Evolutionary conservation across 2,329 filamentous ascomycete genomes (phyloP), one percentile per base, ranked within the genome.

Genomic region (Aspergillus terreus): DNA sequence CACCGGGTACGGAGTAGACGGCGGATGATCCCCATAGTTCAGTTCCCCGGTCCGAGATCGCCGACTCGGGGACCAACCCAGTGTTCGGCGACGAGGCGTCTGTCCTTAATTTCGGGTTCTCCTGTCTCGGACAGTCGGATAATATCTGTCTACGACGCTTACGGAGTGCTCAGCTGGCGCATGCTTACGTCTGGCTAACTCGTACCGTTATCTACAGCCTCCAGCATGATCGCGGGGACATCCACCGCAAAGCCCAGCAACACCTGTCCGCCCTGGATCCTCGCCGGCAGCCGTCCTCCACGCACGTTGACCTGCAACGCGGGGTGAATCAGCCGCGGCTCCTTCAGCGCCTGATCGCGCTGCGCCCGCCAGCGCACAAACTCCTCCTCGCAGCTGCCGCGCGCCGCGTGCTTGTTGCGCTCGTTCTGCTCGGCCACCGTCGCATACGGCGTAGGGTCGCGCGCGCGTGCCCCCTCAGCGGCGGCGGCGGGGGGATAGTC

Each of bases 401-500:
- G 27, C 15, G 53, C 63, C 2, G 71, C 48, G 55, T 74, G 69
- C 56, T 23, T 61, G 48, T 49, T 57, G 12, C 33, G 3, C n/a
- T 47, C 32, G 21, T 38, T 38, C 27, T 60, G 55, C 30, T 54
- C 51, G 21, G 43, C 44, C 0, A 69, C 55, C 0, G 67, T 66
- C 40, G 71, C 71, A 44, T 68, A 71, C 57, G 59, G 23, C 33
- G 54, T 6, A 4, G 52, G 54, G 4, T 55, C 45, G 3, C 52
- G 45, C 7, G 35, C 45, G 5, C 4, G 21, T 7, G 15, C 21
- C 19, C n/a, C 4, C 27, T 25, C 25, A 4, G 52, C 14, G 17
- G 53, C 70, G 63, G 52, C 14, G 17, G 53, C 70, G 63, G 48
- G 74, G 48, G 63, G 76, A 66, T 63, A 82, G 54, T 82, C 80